Base-by-base conservation (phyloP, 2,329 filamentous ascomycete genomes). In the Fusarium gaditjirri region DNA sequence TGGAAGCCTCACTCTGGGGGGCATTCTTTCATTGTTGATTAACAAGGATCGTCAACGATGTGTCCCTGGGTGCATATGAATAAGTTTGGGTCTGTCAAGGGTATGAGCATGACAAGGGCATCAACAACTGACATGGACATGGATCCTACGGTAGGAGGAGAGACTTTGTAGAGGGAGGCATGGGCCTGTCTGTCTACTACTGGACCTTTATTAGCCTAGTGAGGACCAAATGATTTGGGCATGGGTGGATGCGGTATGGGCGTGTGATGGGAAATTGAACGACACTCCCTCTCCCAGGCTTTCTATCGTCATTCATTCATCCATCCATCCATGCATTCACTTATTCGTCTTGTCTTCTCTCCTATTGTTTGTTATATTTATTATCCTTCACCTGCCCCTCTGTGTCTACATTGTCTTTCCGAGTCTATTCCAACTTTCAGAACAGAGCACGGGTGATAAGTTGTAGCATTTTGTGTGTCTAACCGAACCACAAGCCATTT, bases 291-390 rank as follows among this genome's bases (percentile, higher is more conserved):
- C 23, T 63, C 57, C 61, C 55, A 73, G 58, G 71, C 55, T 47
- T 55, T 73, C 70, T 31, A 71, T 74, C 71, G 64, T 74, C 71
- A 73, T 72, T 57, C 68, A 58, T 55, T 47, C 57, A 38, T 38
- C 31, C 27, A 29, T 46, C 25, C 36, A 38, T 38, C 70, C 70
- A 72, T 38, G 67, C 70, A 72, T 68, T 57, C 65, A 58, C 25
- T 49, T 31, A 49, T 49, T 49, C 29, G 16, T 35, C 36, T 42
- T 41, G 33, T 55, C 54, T 23, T 68, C 33, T 58, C 52, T 65
- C 46, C 35, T 56, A 59, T 72, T 73, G 47, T 62, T 74, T 68
- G 68, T 44, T 75, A 75, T 69, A 68, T 76, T 76, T 76, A 76
- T 66, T 74, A 53, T 71, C 53, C 52, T 66, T 42, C 66, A 52